Evolutionary conservation across 192 early-diverging fungal genomes (phyloP).

Genomic region (Backusella macrospora): DNA sequence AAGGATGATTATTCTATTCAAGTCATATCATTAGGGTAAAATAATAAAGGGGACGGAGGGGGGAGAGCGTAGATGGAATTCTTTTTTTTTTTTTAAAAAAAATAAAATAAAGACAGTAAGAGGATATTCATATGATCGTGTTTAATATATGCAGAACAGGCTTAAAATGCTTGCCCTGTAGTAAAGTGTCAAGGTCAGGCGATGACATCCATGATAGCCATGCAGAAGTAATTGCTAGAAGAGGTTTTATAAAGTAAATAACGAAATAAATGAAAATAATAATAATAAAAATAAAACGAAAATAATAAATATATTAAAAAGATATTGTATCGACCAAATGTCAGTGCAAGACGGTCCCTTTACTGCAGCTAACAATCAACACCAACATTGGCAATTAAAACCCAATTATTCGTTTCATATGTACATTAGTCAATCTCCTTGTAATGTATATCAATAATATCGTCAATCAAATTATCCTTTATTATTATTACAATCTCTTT

Average conservation of each 20-base stretch:
- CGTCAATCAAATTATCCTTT: slow-evolving; percentile 6
- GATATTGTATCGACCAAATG: slow-evolving; percentile 8
- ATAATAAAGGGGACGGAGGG: background rate
- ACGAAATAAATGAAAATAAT: background rate
- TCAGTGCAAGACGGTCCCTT: slow-evolving; percentile 10
- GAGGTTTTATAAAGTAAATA: slow-evolving; percentile 70
- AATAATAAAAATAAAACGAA: slow-evolving; percentile 1
- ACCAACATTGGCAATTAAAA: slow-evolving; percentile 16
- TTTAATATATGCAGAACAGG: slow-evolving; percentile 65
- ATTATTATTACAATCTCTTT: too few species aligned
- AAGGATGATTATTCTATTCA: slow-evolving; percentile 27
- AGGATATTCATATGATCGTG: background rate
- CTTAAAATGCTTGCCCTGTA: slow-evolving; percentile 76
- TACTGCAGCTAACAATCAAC: background rate
- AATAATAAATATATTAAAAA: background rate
- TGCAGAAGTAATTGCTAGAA: slow-evolving; percentile 85
- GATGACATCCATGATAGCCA: slow-evolving; percentile 82
- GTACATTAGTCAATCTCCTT: slow-evolving; percentile 79
- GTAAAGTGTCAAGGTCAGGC: slow-evolving; percentile 61
- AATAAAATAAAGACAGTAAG: background rate
- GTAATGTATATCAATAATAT: slow-evolving; percentile 42
- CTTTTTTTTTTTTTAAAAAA: background rate
- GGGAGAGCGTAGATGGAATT: too few species aligned
- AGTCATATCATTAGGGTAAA: slow-evolving; percentile 28
- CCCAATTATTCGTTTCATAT: slow-evolving; percentile 59